These are phyloP conservation scores for Podospora anserina DNA, from an alignment of 495 filamentous ascomycete species.

Conservation along the genomic window DNA sequence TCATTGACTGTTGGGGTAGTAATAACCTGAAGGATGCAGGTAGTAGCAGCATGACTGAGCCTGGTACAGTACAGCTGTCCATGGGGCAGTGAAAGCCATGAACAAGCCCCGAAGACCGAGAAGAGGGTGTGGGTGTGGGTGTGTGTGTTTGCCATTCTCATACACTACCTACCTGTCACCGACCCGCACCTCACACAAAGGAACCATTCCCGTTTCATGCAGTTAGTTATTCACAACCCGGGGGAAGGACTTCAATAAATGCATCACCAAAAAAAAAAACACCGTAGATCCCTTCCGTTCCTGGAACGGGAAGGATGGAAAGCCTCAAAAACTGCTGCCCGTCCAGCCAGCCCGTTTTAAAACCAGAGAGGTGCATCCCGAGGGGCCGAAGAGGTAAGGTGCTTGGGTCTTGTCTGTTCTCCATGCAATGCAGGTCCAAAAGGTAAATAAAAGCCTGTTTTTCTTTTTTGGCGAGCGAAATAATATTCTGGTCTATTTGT, in stretches of 20 bases:
- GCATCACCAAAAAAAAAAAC: neutral
- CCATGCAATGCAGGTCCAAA: neutral
- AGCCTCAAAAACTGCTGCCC: no score
- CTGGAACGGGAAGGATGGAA: neutral
- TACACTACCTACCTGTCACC: neutral
- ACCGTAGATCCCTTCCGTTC: neutral
- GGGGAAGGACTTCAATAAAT: neutral
- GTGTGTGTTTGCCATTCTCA: neutral
- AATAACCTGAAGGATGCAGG: no score
- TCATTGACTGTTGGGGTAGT: no score
- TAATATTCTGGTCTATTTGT: neutral
- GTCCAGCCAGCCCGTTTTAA: neutral
- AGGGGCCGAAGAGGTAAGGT: neutral
- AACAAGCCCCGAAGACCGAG: neutral
- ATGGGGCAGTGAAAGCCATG: neutral
- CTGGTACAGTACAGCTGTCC: neutral
- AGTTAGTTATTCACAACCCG: neutral
- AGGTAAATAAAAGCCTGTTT: neutral
- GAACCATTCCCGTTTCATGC: neutral
- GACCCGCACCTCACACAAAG: neutral
- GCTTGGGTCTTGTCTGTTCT: neutral
- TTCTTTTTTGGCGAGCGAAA: neutral
- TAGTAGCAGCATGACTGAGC: neutral
- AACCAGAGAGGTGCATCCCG: neutral
- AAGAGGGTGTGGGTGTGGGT: neutral